phyloP scores from a whole-genome alignment of 768 basidiomycete species.

The Dioszegia crocea region DNA sequence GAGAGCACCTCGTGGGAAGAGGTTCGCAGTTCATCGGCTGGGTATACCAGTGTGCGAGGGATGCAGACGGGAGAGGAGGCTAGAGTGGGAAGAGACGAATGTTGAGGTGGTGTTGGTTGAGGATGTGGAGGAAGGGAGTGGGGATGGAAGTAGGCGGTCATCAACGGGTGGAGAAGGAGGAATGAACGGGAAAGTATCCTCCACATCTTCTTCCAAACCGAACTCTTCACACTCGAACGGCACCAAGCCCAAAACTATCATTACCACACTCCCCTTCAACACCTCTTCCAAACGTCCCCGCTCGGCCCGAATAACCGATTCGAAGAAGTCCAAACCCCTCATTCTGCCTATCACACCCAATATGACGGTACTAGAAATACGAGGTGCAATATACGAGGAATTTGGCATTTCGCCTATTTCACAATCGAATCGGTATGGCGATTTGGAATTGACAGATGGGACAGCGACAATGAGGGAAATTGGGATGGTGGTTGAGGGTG shows the following conservation, averaged over 20 bases:
- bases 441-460: conserved; percentile 11
- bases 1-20: conserved; percentile 4
- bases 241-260: not conserved
- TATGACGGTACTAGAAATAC: conserved; percentile 26
- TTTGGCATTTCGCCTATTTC: conserved; percentile 26
- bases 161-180: not conserved
- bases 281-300: not conserved
- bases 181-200: not conserved
- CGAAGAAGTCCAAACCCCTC: conserved; percentile 3
- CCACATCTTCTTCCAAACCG: not conserved
- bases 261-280: not conserved
- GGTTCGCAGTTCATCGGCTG: not conserved
- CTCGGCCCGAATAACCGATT: not conserved
- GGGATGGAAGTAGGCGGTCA: not conserved
- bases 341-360: conserved; percentile 8
- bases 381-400: conserved; percentile 15
- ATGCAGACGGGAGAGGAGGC: conserved; percentile 14
- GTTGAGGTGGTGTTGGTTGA: not conserved
- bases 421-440: conserved; percentile 21
- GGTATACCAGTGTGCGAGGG: conserved; percentile 11
- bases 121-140: not conserved
- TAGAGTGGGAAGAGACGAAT: conserved; percentile 10
- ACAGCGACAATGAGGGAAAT: conserved; percentile 24
- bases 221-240: not conserved
- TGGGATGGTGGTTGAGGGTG: conserved; percentile 17